These are phyloP conservation scores for Nothopassalora personata DNA, from an alignment of 2,329 filamentous ascomycete species.

Conservation along the genomic window DNA sequence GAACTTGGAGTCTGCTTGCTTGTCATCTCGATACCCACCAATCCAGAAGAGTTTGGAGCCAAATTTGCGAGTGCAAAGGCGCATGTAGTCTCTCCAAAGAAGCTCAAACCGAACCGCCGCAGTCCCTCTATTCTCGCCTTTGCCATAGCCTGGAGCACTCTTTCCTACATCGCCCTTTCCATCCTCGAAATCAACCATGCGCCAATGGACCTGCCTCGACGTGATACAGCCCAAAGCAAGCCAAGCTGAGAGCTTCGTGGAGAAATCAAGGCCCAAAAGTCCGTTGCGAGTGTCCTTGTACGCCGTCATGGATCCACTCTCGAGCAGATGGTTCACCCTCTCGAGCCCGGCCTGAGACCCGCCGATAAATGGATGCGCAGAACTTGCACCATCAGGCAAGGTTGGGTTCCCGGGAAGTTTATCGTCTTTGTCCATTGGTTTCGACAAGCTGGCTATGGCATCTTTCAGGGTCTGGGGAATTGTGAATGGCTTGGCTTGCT, in stretches of 20 bases:
- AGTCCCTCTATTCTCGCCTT: conserved; percentile 69
- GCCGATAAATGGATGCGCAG: conserved; percentile 62
- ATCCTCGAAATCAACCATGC: conserved; percentile 64
- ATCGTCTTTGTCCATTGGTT: conserved; percentile 49
- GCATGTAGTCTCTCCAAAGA: conserved; percentile 77
- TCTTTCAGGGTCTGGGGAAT: conserved; percentile 54
- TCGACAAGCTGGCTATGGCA: conserved; percentile 51
- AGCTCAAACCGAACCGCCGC: conserved; percentile 66
- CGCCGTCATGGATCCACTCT: conserved; percentile 53
- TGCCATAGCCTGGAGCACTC: conserved; percentile 53
- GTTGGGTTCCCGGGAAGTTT: conserved; percentile 45
- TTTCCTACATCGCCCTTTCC: conserved; percentile 43
- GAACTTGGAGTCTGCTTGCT: conserved; percentile 31
- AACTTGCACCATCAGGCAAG: conserved; percentile 47
- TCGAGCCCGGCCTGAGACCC: conserved; percentile 58
- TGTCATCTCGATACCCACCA: conserved; percentile 56
- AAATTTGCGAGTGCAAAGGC: conserved; percentile 68
- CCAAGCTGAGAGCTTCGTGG: conserved; percentile 70
- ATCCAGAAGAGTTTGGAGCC: conserved; percentile 58
- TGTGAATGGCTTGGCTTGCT: conserved; percentile 57
- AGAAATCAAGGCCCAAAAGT: conserved; percentile 64
- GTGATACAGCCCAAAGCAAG: conserved; percentile 68
- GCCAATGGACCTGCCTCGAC: conserved; percentile 64
- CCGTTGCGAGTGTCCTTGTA: conserved; percentile 71
- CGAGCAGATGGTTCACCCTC: conserved; percentile 57